Evolutionary conservation across 1,284 basidiomycete genomes (phyloP), one percentile per base, ranked within the genome.

Genomic region (Cystobasidiaceae sp.): DNA sequence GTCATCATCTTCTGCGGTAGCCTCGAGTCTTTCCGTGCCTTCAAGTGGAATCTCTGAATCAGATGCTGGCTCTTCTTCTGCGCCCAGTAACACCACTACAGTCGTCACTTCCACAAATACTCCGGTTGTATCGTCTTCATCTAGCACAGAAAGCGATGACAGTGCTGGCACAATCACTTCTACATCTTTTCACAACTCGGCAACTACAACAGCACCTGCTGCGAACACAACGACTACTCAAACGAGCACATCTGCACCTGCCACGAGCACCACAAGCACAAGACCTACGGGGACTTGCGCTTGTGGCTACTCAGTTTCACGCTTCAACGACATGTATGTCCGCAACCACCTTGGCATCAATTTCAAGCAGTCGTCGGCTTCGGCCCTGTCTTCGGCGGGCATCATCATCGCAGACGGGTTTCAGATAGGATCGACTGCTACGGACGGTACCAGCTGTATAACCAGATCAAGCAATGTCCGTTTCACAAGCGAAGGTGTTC

Each of bases 51-150:
- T 19, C 3, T 4, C 51, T 15, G 21, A 33, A 21, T 11, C 51
- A 5, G 39, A 19, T 19, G 30, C 48, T 28, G 9, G 27, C 13
- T 52, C 50, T 52, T 52, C 33, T 13, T 23, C 7, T n/a, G 27
- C 19, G 19, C 11, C 44, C 44, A 46, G 19, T n/a, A n/a, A n/a
- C 44, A 17, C n/a, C n/a, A n/a, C 44, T 11, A 11, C 44, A 1
- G 27, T 11, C 27, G 27, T 3, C 44, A 17, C 13, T 46, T 21
- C 11, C 11, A 46, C 44, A 46, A 46, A 25, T 21, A 52, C 59
- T 15, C 52, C 48, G 28, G 34, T 48, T 37, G 51, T 48, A 27
- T 54, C 59, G 19, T 52, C 59, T 30, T 54, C 49, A 21, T 54
- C 61, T 21, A 34, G 28, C 32, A 34, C 52, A 41, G 28, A 28